These are phyloP conservation scores for Brassica napus DNA, from an alignment of 345 rosid species.

Conservation along the genomic window DNA sequence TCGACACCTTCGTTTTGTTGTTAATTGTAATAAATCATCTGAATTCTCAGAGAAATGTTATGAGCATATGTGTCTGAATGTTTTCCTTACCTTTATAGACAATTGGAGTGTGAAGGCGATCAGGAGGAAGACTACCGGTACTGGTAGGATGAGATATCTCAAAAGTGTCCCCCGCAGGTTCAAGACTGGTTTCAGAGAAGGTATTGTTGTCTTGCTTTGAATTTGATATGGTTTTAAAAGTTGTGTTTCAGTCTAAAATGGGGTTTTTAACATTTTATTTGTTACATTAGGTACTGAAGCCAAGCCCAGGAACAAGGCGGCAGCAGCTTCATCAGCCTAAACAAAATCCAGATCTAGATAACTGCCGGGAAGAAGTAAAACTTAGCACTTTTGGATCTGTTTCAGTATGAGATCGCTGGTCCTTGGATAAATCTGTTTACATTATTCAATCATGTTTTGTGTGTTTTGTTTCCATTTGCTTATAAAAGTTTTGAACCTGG, in stretches of 20 bases:
- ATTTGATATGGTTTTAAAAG: not conserved
- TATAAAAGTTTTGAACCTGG: not conserved
- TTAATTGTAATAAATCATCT: not conserved
- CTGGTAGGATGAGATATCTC: slow-evolving; percentile 90
- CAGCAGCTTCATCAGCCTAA: slow-evolving; percentile 62
- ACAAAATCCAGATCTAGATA: slow-evolving; percentile 3
- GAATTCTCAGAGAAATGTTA: not conserved
- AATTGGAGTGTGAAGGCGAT: slow-evolving; percentile 99
- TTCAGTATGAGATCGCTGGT: not conserved
- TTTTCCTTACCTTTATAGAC: slow-evolving; percentile 40
- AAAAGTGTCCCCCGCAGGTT: slow-evolving; percentile 79
- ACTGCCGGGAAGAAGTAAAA: not conserved
- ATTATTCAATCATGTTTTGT: slow-evolving; percentile 10
- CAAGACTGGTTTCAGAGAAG: slow-evolving; percentile 88
- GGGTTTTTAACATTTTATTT: not conserved
- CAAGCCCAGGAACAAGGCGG: slow-evolving; percentile 77
- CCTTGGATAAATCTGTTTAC: slow-evolving; percentile 21
- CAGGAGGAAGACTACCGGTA: slow-evolving; percentile 93
- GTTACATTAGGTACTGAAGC: slow-evolving; percentile 68
- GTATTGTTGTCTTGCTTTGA: slow-evolving; percentile 32
- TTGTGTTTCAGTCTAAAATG: not conserved
- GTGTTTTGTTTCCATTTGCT: not conserved
- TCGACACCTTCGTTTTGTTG: not conserved
- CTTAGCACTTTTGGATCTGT: not conserved
- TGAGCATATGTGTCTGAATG: not conserved